Evolutionary conservation across 768 basidiomycete genomes (phyloP).

Genomic region (Lyophyllum semitale): DNA sequence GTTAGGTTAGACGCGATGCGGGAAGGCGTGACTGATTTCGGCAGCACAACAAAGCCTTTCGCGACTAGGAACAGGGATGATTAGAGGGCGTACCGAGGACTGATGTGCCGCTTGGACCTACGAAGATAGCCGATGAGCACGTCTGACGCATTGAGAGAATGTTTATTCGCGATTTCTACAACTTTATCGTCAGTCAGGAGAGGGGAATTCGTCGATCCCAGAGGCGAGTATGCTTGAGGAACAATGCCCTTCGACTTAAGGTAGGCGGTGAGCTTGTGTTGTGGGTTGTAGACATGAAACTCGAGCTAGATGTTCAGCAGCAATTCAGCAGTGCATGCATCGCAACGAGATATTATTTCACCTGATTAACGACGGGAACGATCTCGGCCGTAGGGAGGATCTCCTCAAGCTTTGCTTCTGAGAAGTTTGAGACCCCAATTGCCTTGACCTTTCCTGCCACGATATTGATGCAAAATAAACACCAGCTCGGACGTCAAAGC

Average conservation of each 20-base stretch:
- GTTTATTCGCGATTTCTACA: constrained; percentile 57
- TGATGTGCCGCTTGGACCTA: constrained; percentile 29
- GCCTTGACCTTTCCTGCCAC: constrained; percentile 60
- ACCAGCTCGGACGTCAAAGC: background rate
- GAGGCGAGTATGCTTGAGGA: constrained; percentile 80
- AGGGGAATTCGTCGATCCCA: constrained; percentile 70
- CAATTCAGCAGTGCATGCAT: background rate
- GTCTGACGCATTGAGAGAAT: constrained; percentile 54
- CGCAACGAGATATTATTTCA: constrained; percentile 17
- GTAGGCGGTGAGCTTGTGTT: constrained; percentile 66
- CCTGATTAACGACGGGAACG: constrained; percentile 75
- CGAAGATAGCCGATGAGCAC: constrained; percentile 65
- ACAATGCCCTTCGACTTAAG: constrained; percentile 67
- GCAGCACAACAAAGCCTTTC: constrained; percentile 65
- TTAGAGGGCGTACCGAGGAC: background rate
- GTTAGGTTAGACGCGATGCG: constrained; percentile 64
- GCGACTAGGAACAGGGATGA: constrained; percentile 42
- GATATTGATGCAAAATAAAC: constrained; percentile 6
- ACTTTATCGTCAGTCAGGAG: constrained; percentile 66
- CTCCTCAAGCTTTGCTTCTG: constrained; percentile 65
- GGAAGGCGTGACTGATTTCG: constrained; percentile 75
- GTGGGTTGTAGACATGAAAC: constrained; percentile 74
- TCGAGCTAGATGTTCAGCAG: constrained; percentile 50
- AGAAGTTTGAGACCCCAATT: constrained; percentile 82
- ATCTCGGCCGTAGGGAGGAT: constrained; percentile 69